Evolutionary conservation across 2,329 filamentous ascomycete species (phyloP).

Genomic region (Colletotrichum sp.): DNA sequence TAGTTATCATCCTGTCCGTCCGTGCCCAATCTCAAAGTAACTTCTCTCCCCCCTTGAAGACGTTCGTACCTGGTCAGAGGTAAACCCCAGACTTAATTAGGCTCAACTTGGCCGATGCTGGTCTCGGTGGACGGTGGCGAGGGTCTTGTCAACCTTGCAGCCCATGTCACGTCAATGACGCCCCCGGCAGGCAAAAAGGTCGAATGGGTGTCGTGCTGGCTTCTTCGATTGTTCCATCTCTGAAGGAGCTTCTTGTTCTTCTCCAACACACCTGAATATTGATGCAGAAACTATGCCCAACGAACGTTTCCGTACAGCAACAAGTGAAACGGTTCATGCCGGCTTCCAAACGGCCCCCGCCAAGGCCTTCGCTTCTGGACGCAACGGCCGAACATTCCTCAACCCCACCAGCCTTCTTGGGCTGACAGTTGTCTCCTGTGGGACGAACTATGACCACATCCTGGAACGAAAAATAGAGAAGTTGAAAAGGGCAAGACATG

Average conservation of each 20-base stretch:
- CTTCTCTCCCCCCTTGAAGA: background rate
- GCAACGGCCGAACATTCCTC: background rate
- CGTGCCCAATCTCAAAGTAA: background rate
- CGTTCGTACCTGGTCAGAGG: background rate
- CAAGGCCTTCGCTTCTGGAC: background rate
- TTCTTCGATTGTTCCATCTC: background rate
- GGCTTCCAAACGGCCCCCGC: background rate
- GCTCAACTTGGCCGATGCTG: background rate
- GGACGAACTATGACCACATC: conserved; percentile 37
- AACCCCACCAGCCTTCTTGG: background rate
- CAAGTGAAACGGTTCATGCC: background rate
- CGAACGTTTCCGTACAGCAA: background rate
- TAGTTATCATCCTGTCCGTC: background rate
- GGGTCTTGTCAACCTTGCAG: conserved; percentile 1
- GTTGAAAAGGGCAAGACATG: background rate
- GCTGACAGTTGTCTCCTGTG: conserved; percentile 39
- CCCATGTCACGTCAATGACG: conserved; percentile 1
- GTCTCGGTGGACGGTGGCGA: background rate
- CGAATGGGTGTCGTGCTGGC: background rate
- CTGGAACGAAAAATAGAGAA: background rate
- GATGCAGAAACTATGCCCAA: background rate
- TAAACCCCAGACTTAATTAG: background rate
- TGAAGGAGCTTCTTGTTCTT: background rate
- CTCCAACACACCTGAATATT: background rate
- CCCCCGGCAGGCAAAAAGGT: background rate